phyloP scores from a whole-genome alignment of 306 rosid species.

The Begonia loranthoides region DNA sequence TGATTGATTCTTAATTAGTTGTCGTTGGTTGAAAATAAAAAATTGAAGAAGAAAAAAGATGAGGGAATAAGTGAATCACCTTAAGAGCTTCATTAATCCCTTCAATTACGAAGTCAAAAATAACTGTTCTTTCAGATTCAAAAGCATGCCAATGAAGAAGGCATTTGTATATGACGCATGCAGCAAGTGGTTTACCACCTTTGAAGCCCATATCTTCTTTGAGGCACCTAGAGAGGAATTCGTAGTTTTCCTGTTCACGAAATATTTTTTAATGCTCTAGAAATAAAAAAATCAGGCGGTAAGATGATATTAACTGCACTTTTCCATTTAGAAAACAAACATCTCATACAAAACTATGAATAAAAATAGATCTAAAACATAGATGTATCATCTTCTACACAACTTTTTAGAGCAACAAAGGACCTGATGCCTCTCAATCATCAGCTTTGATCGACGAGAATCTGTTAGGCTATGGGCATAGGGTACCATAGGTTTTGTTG shows the following conservation, averaged over 20 bases:
- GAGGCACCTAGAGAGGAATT: constrained; percentile 73
- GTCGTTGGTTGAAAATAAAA: no score
- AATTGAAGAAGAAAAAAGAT: constrained; percentile 1
- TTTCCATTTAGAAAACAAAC: not conserved
- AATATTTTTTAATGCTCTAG: not conserved
- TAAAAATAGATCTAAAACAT: not conserved
- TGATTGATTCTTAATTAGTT: no score
- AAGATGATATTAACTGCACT: not conserved
- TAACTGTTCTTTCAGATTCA: constrained; percentile 88
- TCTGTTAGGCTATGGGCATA: constrained; percentile 52
- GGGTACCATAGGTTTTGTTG: constrained; percentile 51
- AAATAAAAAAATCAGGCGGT: not conserved
- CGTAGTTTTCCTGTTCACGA: constrained; percentile 69
- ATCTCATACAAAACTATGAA: not conserved
- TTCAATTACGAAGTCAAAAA: constrained; percentile 83
- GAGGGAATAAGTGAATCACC: constrained; percentile 26
- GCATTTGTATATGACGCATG: constrained; percentile 73
- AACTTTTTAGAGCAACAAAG: constrained; percentile 3
- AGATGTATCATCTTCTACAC: not conserved
- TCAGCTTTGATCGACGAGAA: constrained; percentile 61
- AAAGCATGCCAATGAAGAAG: constrained; percentile 98
- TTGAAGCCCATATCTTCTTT: constrained; percentile 82
- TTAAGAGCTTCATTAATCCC: constrained; percentile 73
- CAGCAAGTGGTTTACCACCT: constrained; percentile 76
- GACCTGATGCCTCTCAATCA: constrained; percentile 83